Base-by-base conservation (phyloP, 2,329 filamentous ascomycete genomes). In the Diaporthe aspalathi region DNA sequence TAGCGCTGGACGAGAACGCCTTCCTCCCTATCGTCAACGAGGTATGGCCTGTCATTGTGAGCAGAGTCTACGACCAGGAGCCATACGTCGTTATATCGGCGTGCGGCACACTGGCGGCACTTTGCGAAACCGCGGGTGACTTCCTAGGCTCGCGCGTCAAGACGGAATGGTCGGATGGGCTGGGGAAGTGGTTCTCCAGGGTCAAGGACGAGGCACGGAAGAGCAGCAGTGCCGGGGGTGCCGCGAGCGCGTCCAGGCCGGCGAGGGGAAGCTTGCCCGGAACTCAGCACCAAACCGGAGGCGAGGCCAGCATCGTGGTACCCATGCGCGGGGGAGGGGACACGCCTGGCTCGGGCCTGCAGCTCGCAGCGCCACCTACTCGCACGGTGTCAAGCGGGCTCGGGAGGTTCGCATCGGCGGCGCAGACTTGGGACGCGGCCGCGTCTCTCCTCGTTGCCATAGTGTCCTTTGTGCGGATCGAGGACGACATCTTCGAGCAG, bases 11-110 rank as follows among this genome's bases (percentile, higher is more conserved):
- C 75, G 93, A 97, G 78, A 91, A 95, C 73, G 89, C 90, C 0
- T 98, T 97, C 79, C 83, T 99, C 1, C 96, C 96, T 0, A 86
- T 98, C 0, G 90, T 98, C 75, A 96, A 98, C 80, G 91, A 92
- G 3, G 85, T 98, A 9, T 99, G 95, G 95, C 94, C 95, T 0
- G 92, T 97, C 8, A 83, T 97, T 6, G 83, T 92, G 1, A 85
- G 86, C n/a, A 86, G 91, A 29, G 83, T 94, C 7, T 88, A 90
- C 74, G 93, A 94, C 74, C 74, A 82, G 5, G 91, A 94, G 79
- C 83, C 89, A 0, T 92, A 90, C 77, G 88, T 98, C 12, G 88
- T 88, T 2, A 87, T 92, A 11, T 89, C 91, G 20, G 91, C 94
- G 7, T 90, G 94, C 71, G 86, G 90, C 17, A 88, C 93, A 0